Percentiles rank a stretch among this genome's conserved stretches.
Conservation (phyloP, 495 filamentous ascomycete genomes). For the Massariosphaeria phaeospora region DNA sequence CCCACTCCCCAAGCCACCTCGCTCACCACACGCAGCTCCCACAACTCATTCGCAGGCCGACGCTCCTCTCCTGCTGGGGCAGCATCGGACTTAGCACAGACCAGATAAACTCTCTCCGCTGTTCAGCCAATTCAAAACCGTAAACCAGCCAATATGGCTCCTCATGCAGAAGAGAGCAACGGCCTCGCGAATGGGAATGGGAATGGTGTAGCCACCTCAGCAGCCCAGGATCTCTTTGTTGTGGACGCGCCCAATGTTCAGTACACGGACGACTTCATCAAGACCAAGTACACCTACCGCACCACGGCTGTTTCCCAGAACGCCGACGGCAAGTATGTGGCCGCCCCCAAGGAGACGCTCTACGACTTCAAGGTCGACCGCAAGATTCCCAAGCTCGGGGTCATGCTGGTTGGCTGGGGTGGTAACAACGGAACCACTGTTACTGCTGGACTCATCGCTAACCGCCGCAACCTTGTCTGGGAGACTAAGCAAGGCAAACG, state of each 20-base stretch:
- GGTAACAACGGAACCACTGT: slow-evolving; percentile 98
- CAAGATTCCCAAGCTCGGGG: slow-evolving; percentile 84
- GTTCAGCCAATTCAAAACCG: slow-evolving; percentile 35
- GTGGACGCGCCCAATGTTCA: slow-evolving; percentile 89
- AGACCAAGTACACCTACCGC: slow-evolving; percentile 92
- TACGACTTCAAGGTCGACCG: slow-evolving; percentile 98
- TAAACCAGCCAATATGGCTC: slow-evolving; percentile 65
- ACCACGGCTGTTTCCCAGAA: slow-evolving; percentile 74
- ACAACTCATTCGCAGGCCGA: slow-evolving; percentile 97
- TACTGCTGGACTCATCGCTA: slow-evolving; percentile 95
- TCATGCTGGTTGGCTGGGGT: slow-evolving; percentile 98
- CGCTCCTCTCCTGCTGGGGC: slow-evolving; percentile 85
- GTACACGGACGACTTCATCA: slow-evolving; percentile 85
- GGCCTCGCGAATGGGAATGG: slow-evolving; percentile 68
- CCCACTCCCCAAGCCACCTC: background rate
- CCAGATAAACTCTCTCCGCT: slow-evolving; percentile 49
- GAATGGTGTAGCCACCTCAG: slow-evolving; percentile 38
- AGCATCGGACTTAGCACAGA: slow-evolving; percentile 71
- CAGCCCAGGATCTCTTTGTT: slow-evolving; percentile 61
- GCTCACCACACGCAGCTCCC: slow-evolving; percentile 51
- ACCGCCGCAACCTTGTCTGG: slow-evolving; percentile 80
- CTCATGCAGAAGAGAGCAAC: slow-evolving; percentile 76
- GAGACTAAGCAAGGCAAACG: slow-evolving; percentile 85
- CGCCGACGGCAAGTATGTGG: slow-evolving; percentile 73
- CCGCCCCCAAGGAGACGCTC: slow-evolving; percentile 77